Percentiles rank a stretch among this genome's conserved stretches.
These are phyloP conservation scores for Peronospora belbahrii DNA, from an alignment of 352 stramenopile genomes.

Conservation along the genomic window DNA sequence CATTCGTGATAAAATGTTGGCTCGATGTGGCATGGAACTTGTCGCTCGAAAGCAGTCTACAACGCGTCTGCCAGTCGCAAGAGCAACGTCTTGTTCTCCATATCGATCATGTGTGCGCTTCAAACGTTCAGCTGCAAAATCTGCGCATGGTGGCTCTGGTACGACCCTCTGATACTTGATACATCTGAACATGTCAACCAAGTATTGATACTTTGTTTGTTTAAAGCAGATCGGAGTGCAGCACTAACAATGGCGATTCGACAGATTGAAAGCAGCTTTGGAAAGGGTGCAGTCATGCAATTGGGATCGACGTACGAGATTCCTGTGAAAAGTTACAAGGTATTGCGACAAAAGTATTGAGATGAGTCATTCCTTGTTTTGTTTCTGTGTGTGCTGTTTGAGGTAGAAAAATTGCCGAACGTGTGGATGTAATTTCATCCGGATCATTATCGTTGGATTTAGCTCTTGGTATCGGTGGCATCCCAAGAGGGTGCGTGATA, in stretches of 20 bases:
- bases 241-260: constrained; percentile 92
- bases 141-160: constrained; percentile 14
- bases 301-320: constrained; percentile 81
- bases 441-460: constrained; percentile 92
- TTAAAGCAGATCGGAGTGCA: constrained; percentile 49
- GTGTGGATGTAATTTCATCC: constrained; percentile 91
- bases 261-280: constrained; percentile 94
- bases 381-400: too few relatives aligned
- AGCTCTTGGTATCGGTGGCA: constrained; percentile 87
- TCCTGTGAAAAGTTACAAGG: background rate
- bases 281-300: constrained; percentile 94
- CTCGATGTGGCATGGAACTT: constrained; percentile 11
- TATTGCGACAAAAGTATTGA: constrained; percentile 5
- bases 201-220: background rate
- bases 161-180: too few relatives aligned
- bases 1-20: constrained; percentile 21
- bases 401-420: constrained; percentile 75
- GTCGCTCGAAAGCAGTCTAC: constrained; percentile 5
- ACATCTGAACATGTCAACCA: background rate
- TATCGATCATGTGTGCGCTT: constrained; percentile 19
- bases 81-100: constrained; percentile 1
- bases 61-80: constrained; percentile 1
- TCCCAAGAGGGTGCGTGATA: constrained; percentile 85
- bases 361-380: too few relatives aligned
- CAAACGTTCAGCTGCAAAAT: constrained; percentile 32